phyloP scores from a whole-genome alignment of 805 yeast species.

The Yarrowia keelungensis region DNA sequence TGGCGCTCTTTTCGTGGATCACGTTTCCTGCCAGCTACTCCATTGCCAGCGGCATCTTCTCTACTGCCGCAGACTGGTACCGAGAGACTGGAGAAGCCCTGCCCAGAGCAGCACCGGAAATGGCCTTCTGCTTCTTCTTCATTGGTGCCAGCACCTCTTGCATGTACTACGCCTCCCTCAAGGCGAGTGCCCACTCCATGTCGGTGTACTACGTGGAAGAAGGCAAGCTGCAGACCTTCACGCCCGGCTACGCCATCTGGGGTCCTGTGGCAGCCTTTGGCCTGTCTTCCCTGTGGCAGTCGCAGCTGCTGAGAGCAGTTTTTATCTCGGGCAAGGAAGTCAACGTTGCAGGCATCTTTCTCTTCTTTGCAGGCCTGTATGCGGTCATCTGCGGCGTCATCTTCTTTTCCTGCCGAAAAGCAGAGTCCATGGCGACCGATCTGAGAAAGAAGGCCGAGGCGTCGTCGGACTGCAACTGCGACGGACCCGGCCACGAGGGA shows the following conservation, averaged over 20 bases:
- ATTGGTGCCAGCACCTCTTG: constrained; percentile 54
- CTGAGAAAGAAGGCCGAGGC: constrained; percentile 19
- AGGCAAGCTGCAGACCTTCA: constrained; percentile 65
- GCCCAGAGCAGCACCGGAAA: neutral
- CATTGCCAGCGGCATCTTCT: constrained; percentile 54
- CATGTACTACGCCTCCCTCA: constrained; percentile 49
- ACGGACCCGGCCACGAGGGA: constrained; percentile 31
- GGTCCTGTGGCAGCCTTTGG: constrained; percentile 91
- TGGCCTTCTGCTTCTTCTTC: constrained; percentile 44
- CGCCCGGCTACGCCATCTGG: constrained; percentile 81
- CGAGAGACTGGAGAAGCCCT: neutral
- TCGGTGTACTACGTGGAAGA: constrained; percentile 16
- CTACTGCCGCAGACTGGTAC: constrained; percentile 40
- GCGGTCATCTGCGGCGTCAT: constrained; percentile 45
- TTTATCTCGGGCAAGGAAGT: constrained; percentile 43
- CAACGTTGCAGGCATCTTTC: constrained; percentile 42
- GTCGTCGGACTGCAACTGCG: constrained; percentile 14
- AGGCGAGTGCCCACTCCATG: constrained; percentile 72
- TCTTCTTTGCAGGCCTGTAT: constrained; percentile 44
- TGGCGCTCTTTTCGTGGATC: constrained; percentile 66
- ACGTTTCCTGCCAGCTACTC: constrained; percentile 75
- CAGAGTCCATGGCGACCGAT: constrained; percentile 19
- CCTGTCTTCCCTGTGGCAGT: constrained; percentile 73
- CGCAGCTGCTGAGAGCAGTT: constrained; percentile 62
- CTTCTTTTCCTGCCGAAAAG: constrained; percentile 43